Base-by-base conservation (phyloP, 2,329 filamentous ascomycete species). In the Beauveria asiatica region DNA sequence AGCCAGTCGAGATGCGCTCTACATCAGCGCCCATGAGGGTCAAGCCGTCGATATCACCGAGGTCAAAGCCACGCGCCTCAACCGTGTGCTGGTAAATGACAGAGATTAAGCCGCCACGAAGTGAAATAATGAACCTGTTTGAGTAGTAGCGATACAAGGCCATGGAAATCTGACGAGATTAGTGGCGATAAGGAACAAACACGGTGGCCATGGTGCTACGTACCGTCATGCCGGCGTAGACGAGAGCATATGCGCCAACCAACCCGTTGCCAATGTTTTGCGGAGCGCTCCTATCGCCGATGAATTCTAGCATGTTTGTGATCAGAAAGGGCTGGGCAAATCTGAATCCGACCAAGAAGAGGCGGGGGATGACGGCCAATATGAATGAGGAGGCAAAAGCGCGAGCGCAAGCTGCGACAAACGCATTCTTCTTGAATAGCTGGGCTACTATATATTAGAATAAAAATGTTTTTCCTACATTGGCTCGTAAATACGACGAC, bases 11-110 rank as follows among this genome's bases (percentile, higher is more conserved):
- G 11, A 79, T 73, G 0, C 72, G 70, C 57, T 76, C 76, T 17
- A 78, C 70, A 44, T 80, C 78, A 3, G 75, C 69, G 44, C 71
- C 76, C 74, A 79, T 79, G 6, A 79, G 65, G 4, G 77, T 78
- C 13, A 60, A 9, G 4, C 50, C 58, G n/a, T 50, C 58, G n/a
- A 56, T 49, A 16, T 60, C 50, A 23, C 44, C 42, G 11, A 54
- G 21, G n/a, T 60, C 51, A 10, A 56, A 6, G 27, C 11, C 16
- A 4, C 45, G 42, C 19, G 44, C 44, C 7, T 33, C 33, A 1
- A 56, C 19, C 5, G 58, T 60, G 8, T 60, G 45, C n/a, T 56
- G 42, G 2, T 56, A 60, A 11, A 60, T 56, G 21, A 56, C 5
- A 6, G 51, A 55, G 13, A 60, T 56, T 3, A 60, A n/a, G 11